Evolutionary conservation across 306 rosid genomes (phyloP).

Genomic region (Sicyos baderoa): DNA sequence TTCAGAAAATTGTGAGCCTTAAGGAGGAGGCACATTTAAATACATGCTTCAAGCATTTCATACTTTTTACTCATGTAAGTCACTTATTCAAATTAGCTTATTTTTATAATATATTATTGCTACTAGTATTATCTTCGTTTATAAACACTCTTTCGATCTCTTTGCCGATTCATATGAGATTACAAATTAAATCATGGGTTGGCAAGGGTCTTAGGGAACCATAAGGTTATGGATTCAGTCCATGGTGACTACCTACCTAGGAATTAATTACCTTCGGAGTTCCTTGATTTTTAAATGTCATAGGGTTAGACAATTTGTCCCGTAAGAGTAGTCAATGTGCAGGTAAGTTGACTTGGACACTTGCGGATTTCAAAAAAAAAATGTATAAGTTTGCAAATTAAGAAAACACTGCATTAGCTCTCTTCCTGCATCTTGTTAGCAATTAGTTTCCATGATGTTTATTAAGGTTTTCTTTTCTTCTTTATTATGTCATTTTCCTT

Average conservation of each 20-base stretch:
- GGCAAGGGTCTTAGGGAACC: no score
- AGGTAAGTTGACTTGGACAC: no score
- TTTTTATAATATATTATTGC: neutral
- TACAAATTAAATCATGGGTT: no score
- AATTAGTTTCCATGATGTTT: neutral
- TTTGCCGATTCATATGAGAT: neutral
- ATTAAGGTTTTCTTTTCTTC: no score
- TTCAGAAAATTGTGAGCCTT: conserved; percentile 96
- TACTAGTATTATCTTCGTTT: neutral
- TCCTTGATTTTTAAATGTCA: no score
- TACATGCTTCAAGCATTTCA: conserved; percentile 99
- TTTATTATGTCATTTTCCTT: no score
- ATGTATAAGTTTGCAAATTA: neutral
- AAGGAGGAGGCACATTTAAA: conserved; percentile 99
- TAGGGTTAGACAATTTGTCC: no score
- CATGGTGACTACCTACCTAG: no score
- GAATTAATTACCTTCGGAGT: no score
- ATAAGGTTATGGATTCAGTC: no score
- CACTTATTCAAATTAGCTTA: neutral
- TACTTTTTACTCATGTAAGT: conserved; percentile 94
- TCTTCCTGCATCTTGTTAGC: neutral
- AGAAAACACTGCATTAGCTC: neutral
- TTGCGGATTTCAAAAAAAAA: no score
- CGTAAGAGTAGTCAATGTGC: no score
- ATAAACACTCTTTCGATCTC: neutral